phyloP scores from a whole-genome alignment of 1,284 basidiomycete genomes.

The Sanghuangporus sanghuang region DNA sequence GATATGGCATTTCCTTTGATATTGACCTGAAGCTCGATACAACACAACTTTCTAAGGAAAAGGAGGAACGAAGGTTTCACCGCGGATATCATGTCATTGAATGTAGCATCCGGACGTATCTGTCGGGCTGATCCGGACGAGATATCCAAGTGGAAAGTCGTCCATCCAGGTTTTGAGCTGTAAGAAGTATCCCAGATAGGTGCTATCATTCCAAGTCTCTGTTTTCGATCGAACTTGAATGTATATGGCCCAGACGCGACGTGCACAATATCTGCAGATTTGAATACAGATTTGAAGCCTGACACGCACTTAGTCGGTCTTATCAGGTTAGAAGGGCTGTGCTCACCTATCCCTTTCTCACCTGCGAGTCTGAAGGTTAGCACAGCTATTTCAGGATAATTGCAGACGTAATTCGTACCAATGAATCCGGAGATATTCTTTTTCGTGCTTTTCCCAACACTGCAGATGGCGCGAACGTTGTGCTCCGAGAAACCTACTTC shows the following conservation, averaged over 20 bases:
- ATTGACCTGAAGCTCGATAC: conserved; percentile 10
- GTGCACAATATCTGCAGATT: conserved; percentile 22
- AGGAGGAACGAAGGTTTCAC: conserved; percentile 22
- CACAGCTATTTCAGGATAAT: background rate
- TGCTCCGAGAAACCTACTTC: conserved; percentile 21
- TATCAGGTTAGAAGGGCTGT: no score
- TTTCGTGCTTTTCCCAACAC: conserved; percentile 25
- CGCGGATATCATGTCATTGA: conserved; percentile 17
- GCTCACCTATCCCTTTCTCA: background rate
- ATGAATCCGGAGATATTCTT: conserved; percentile 22
- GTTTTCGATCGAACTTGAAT: conserved; percentile 22
- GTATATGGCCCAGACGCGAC: conserved; percentile 20
- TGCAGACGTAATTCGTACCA: conserved; percentile 15
- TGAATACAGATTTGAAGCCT: conserved; percentile 27
- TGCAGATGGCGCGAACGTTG: conserved; percentile 24
- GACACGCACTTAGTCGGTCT: no score
- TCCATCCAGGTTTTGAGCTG: conserved; percentile 19
- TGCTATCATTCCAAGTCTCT: conserved; percentile 23
- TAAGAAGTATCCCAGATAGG: conserved; percentile 17
- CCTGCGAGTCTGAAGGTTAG: background rate
- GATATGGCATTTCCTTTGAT: background rate
- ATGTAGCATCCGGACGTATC: background rate
- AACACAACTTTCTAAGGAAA: conserved; percentile 22
- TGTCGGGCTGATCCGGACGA: conserved; percentile 7
- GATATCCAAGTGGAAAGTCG: conserved; percentile 22